Evolutionary conservation across 345 rosid species (phyloP).

Genomic region (Dimocarpus longan): DNA sequence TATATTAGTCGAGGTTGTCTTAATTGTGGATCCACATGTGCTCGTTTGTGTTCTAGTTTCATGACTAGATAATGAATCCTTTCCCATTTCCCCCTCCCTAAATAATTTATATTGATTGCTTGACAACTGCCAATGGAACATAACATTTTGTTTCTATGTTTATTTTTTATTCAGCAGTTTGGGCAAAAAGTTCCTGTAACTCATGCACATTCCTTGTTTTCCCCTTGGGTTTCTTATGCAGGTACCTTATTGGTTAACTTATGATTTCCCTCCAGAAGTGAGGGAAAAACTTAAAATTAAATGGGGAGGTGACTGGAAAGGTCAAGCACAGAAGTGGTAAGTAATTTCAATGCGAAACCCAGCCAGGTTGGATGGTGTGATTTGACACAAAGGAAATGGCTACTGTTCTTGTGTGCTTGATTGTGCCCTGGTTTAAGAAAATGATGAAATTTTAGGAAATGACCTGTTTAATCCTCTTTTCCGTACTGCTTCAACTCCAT

Average conservation of each 20-base stretch:
- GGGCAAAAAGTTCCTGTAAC: not conserved
- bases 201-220: not conserved
- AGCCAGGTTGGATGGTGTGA: not conserved
- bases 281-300: slow-evolving; percentile 76
- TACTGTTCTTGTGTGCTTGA: not conserved
- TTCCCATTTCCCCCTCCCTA: no score
- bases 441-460: not conserved
- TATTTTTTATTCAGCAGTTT: not conserved
- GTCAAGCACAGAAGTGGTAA: slow-evolving; percentile 97
- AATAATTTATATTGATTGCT: no score
- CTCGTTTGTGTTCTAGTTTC: not conserved
- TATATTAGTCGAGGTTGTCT: not conserved
- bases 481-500: not conserved
- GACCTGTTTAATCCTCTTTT: not conserved
- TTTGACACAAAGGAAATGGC: not conserved
- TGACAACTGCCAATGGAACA: no score
- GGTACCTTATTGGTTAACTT: slow-evolving; percentile 86
- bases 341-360: slow-evolving; percentile 24
- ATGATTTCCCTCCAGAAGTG: slow-evolving; percentile 89
- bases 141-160: not conserved
- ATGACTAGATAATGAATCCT: no score
- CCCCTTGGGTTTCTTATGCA: slow-evolving; percentile 24
- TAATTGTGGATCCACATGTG: not conserved
- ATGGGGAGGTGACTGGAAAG: slow-evolving; percentile 97
- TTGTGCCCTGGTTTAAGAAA: not conserved